A percentile compares a stretch with the other conserved stretches of the same genome.
These are phyloP conservation scores for Mycena vulgaris DNA, from an alignment of 768 basidiomycete species.

Conservation along the genomic window DNA sequence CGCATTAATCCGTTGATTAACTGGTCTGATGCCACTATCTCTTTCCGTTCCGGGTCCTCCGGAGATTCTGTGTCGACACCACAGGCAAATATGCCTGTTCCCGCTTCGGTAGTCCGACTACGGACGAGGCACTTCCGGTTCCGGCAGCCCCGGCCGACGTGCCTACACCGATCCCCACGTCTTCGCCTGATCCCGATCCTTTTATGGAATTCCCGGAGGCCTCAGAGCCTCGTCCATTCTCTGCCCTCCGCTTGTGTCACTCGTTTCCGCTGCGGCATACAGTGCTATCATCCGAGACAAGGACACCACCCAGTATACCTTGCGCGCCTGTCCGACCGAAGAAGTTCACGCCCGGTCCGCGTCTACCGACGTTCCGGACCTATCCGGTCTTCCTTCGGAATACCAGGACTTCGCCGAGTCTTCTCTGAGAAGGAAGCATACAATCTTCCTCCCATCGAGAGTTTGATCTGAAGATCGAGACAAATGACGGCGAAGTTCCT, in stretches of 20 bases:
- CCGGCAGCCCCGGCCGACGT: no score
- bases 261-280: conserved; percentile 13
- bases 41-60: background rate
- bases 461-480: no score
- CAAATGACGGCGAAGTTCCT: no score
- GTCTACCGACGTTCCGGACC: background rate
- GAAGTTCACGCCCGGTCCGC: background rate
- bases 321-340: background rate
- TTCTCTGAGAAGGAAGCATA: background rate
- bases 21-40: conserved; percentile 7
- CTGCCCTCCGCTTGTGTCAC: background rate
- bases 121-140: conserved; percentile 2
- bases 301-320: background rate
- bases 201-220: conserved; percentile 12
- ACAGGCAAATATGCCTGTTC: background rate
- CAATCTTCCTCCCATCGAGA: no score
- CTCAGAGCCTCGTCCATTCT: background rate
- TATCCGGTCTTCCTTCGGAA: background rate
- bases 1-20: conserved; percentile 18
- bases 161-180: no score
- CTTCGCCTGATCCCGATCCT: background rate
- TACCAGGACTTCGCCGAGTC: conserved; percentile 8
- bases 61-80: background rate
- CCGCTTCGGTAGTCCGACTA: background rate
- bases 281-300: background rate